Conservation (phyloP, 148 eudicot species). For the Gaultheria prostrata region DNA sequence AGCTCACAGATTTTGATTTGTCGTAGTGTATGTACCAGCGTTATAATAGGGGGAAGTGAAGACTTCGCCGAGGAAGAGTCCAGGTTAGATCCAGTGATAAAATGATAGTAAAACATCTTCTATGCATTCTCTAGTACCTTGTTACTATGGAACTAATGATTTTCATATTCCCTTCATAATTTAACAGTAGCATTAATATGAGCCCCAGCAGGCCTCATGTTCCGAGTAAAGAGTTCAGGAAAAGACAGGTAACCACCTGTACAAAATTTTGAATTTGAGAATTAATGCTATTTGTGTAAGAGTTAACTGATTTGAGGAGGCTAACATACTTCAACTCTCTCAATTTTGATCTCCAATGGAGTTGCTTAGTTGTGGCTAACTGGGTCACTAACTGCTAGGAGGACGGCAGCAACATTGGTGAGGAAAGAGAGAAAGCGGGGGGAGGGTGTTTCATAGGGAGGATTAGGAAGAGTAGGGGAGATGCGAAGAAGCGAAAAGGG, state of each 20-base stretch:
- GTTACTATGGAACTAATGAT: constrained; percentile 6
- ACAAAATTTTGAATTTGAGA: not conserved
- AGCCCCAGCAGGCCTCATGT: constrained; percentile 63
- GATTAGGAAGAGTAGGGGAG: no score
- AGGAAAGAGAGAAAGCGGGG: no score
- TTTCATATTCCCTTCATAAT: not conserved
- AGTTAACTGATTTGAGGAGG: not conserved
- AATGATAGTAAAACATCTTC: not conserved
- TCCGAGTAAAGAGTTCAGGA: constrained; percentile 85
- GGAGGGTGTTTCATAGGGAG: no score
- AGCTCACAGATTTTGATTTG: constrained; percentile 19
- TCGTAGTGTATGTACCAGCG: constrained; percentile 81
- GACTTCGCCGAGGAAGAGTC: constrained; percentile 88
- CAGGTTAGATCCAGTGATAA: constrained; percentile 43
- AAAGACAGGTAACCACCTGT: constrained; percentile 63
- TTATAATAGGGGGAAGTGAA: constrained; percentile 75
- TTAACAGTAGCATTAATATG: constrained; percentile 57
- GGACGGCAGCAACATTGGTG: no score
- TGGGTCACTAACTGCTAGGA: no score
- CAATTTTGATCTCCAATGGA: no score
- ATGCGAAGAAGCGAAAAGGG: no score
- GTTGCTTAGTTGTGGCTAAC: no score
- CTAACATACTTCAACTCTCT: not conserved
- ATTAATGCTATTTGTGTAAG: not conserved
- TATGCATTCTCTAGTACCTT: not conserved